Conservation (phyloP, 176 grass and related monocot genomes). For the Aegilops sharonensis region DNA sequence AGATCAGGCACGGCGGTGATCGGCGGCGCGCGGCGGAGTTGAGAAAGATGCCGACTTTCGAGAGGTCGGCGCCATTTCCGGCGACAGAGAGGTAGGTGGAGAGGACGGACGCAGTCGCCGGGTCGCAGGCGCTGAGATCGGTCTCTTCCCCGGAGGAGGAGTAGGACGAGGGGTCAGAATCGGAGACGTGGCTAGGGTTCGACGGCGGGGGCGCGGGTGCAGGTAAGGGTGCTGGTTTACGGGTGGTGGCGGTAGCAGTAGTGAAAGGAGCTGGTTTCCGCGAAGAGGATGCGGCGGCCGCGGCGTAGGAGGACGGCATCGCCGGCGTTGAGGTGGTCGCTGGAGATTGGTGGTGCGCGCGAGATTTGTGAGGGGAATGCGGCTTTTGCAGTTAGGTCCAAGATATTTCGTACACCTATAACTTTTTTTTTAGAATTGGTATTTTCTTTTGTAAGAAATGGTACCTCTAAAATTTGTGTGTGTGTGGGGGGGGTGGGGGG, state of each 20-base stretch:
- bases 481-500: too few relatives aligned
- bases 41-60: constrained; percentile 83
- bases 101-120: constrained; percentile 54
- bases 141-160: constrained; percentile 42
- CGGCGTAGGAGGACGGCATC: constrained; percentile 56
- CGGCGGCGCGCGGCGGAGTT: constrained; percentile 71
- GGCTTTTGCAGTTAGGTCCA: constrained; percentile 21
- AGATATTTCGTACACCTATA: not conserved
- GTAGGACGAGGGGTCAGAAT: constrained; percentile 42
- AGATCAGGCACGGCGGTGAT: constrained; percentile 82
- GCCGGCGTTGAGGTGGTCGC: constrained; percentile 23
- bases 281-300: constrained; percentile 38
- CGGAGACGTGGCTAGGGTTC: constrained; percentile 40
- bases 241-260: not conserved
- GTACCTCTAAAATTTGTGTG: too few relatives aligned
- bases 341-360: constrained; percentile 32
- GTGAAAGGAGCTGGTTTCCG: not conserved
- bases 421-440: not conserved
- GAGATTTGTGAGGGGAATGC: not conserved
- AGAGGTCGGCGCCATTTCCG: constrained; percentile 50
- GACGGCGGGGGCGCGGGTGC: not conserved
- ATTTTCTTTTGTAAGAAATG: too few relatives aligned
- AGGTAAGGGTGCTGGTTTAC: not conserved
- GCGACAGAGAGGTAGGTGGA: constrained; percentile 44
- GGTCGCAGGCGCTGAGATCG: constrained; percentile 44